Evolutionary conservation across 179 eudicot genomes (phyloP).

Genomic region (Carnegiea gigantea): DNA sequence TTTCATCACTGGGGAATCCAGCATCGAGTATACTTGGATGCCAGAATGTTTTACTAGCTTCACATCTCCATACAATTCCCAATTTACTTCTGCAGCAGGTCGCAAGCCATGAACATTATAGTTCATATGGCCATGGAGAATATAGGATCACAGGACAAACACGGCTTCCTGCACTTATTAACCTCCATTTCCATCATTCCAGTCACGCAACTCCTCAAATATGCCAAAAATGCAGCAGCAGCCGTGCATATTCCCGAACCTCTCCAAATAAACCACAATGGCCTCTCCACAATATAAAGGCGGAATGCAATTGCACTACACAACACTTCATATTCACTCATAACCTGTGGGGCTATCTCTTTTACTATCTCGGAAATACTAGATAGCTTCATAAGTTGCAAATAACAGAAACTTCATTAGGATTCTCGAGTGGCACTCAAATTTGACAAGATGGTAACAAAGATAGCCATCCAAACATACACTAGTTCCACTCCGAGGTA

Average conservation of each 20-base stretch:
- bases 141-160: neutral
- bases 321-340: neutral
- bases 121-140: neutral
- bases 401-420: neutral
- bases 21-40: neutral
- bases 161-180: neutral
- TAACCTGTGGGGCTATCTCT: neutral
- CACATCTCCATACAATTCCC: neutral
- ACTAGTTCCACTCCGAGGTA: neutral
- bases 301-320: neutral
- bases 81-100: neutral
- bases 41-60: neutral
- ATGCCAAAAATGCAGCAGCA: neutral
- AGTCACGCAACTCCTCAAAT: neutral
- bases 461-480: neutral
- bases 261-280: neutral
- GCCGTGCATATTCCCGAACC: neutral
- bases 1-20: neutral
- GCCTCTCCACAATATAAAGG: no score
- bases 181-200: neutral
- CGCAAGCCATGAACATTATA: neutral
- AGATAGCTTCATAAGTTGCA: neutral
- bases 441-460: neutral
- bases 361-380: neutral
- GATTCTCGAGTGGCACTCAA: neutral